phyloP scores from a whole-genome alignment of 108 stramenopile genomes.

The Cyclotella baltica region DNA sequence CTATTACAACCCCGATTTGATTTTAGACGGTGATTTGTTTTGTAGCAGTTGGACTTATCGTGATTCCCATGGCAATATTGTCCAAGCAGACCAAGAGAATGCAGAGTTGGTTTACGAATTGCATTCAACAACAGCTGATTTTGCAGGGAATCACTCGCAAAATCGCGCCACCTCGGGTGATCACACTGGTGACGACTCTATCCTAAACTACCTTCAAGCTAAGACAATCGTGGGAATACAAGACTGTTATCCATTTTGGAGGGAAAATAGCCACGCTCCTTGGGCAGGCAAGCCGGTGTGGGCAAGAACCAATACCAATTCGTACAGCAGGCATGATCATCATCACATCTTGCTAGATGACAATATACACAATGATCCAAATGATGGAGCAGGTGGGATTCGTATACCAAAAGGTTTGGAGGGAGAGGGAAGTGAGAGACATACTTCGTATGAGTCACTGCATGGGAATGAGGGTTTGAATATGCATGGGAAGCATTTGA shows the following conservation, averaged over 20 bases:
- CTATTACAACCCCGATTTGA: conserved; percentile 60
- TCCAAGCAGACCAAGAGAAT: not conserved
- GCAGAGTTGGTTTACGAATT: conserved; percentile 8
- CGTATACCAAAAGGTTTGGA: conserved; percentile 40
- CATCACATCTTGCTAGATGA: conserved; percentile 91
- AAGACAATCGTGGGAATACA: conserved; percentile 74
- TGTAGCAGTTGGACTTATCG: conserved; percentile 59
- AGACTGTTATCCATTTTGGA: conserved; percentile 86
- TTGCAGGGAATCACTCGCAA: not conserved
- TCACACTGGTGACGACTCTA: conserved; percentile 72
- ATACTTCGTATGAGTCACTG: conserved; percentile 51
- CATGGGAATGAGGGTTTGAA: conserved; percentile 50
- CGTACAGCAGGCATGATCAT: conserved; percentile 38
- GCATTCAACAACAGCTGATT: not conserved
- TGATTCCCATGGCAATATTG: conserved; percentile 13
- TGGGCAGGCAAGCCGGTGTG: conserved; percentile 91
- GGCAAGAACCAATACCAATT: conserved; percentile 42
- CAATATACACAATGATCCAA: conserved; percentile 81
- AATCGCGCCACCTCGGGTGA: conserved; percentile 6
- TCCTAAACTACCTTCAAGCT: conserved; percentile 61
- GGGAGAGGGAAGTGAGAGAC: not conserved
- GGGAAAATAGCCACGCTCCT: conserved; percentile 59
- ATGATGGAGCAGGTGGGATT: conserved; percentile 79
- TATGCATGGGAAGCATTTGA: conserved; percentile 77
- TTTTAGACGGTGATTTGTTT: conserved; percentile 48